phyloP scores from a whole-genome alignment of 345 rosid species.

The Lepidium sativum region DNA sequence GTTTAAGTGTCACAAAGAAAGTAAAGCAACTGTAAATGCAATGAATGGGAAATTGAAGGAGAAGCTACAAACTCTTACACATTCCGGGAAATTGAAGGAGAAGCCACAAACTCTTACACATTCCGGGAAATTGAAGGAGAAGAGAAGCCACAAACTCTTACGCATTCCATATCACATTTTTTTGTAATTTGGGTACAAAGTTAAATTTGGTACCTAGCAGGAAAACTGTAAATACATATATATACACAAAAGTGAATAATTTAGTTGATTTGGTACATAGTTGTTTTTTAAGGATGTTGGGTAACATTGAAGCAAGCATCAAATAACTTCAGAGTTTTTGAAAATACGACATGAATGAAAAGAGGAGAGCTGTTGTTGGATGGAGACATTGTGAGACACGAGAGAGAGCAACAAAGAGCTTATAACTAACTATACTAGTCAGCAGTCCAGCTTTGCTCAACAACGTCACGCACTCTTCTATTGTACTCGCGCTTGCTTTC shows the following conservation, averaged over 20 bases:
- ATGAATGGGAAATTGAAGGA: not conserved
- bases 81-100: not conserved
- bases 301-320: conserved; percentile 19
- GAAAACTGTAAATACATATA: conserved; percentile 12
- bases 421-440: conserved; percentile 33
- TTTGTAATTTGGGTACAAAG: not conserved
- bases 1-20: conserved; percentile 64
- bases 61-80: too few species aligned
- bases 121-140: not conserved
- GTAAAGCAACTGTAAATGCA: conserved; percentile 28
- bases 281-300: conserved; percentile 6
- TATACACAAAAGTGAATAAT: conserved; percentile 11
- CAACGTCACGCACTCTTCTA: conserved; percentile 60
- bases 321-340: conserved; percentile 7
- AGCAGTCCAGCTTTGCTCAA: conserved; percentile 78
- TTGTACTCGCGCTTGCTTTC: conserved; percentile 77
- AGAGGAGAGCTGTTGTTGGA: conserved; percentile 15
- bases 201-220: not conserved
- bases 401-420: conserved; percentile 17
- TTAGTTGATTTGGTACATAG: conserved; percentile 14
- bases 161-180: not conserved
- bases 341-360: conserved; percentile 12
- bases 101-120: not conserved
- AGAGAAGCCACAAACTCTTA: not conserved
- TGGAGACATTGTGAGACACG: not conserved